phyloP scores from a whole-genome alignment of 352 stramenopile genomes.

The Pythium phragmiticola region DNA sequence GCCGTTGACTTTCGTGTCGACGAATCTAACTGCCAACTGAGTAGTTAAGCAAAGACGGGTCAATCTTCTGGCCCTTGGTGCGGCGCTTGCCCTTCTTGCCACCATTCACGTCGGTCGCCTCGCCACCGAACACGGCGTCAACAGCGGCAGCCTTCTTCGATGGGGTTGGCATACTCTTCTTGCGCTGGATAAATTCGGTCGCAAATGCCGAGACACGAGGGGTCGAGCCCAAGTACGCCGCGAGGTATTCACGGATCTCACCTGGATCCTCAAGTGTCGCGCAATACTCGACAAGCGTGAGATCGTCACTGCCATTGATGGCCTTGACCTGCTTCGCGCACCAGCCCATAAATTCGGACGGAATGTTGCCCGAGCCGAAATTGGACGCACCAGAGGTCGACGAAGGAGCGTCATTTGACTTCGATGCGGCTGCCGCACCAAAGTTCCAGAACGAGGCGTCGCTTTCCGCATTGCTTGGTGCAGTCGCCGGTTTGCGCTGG shows the following conservation, averaged over 20 bases:
- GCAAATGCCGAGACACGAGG: conserved; percentile 96
- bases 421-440: conserved; percentile 39
- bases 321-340: conserved; percentile 76
- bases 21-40: conserved; percentile 42
- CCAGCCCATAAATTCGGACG: conserved; percentile 80
- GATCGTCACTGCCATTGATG: conserved; percentile 70
- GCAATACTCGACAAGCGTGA: conserved; percentile 93
- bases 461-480: conserved; percentile 45
- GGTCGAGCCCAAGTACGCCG: conserved; percentile 94
- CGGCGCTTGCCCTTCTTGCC: conserved; percentile 64
- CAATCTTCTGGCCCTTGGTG: conserved; percentile 67
- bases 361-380: conserved; percentile 51
- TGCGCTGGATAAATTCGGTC: conserved; percentile 95
- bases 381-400: conserved; percentile 12
- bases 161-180: conserved; percentile 57
- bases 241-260: conserved; percentile 96
- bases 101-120: conserved; percentile 35
- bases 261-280: conserved; percentile 93
- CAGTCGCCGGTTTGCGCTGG: conserved; percentile 28
- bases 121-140: conserved; percentile 19
- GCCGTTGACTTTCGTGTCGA: neutral
- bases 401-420: conserved; percentile 21
- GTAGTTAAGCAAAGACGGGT: conserved; percentile 76
- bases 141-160: conserved; percentile 39
- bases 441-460: conserved; percentile 89